phyloP scores from a whole-genome alignment of 2,329 filamentous ascomycete genomes.

The Rhynchosporium secalis region DNA sequence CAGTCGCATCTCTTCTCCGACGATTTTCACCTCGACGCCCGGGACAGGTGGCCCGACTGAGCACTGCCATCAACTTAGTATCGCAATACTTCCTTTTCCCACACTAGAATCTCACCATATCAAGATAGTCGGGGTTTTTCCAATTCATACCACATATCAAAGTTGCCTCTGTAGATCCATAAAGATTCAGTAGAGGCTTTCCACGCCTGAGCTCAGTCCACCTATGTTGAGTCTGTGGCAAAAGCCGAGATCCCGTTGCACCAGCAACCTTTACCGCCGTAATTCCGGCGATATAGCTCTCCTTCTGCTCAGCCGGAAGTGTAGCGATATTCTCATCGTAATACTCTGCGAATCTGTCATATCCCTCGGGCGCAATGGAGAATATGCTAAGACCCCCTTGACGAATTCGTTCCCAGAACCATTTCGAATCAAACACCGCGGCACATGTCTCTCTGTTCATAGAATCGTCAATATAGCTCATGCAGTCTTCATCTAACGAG shows the following conservation, averaged over 20 bases:
- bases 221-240: constrained; percentile 24
- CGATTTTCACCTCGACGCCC: constrained; percentile 30
- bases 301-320: constrained; percentile 23
- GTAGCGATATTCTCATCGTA: constrained; percentile 29
- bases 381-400: constrained; percentile 28
- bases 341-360: constrained; percentile 30
- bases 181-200: constrained; percentile 30
- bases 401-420: constrained; percentile 32
- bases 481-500: background rate
- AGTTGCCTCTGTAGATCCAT: constrained; percentile 27
- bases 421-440: constrained; percentile 26
- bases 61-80: constrained; percentile 22
- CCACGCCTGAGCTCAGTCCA: constrained; percentile 30
- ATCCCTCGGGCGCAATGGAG: constrained; percentile 25
- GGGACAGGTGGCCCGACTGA: constrained; percentile 27
- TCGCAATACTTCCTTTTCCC: constrained; percentile 1
- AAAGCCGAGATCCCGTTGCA: constrained; percentile 26
- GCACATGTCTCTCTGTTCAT: constrained; percentile 25
- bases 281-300: constrained; percentile 28
- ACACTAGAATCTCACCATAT: constrained; percentile 21
- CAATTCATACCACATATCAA: constrained; percentile 29
- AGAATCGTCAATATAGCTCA: constrained; percentile 2
- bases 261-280: constrained; percentile 23
- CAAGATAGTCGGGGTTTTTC: constrained; percentile 24
- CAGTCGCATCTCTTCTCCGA: constrained; percentile 29